phyloP scores from a whole-genome alignment of 192 early-diverging fungal species.

The Coemansia sp. region DNA sequence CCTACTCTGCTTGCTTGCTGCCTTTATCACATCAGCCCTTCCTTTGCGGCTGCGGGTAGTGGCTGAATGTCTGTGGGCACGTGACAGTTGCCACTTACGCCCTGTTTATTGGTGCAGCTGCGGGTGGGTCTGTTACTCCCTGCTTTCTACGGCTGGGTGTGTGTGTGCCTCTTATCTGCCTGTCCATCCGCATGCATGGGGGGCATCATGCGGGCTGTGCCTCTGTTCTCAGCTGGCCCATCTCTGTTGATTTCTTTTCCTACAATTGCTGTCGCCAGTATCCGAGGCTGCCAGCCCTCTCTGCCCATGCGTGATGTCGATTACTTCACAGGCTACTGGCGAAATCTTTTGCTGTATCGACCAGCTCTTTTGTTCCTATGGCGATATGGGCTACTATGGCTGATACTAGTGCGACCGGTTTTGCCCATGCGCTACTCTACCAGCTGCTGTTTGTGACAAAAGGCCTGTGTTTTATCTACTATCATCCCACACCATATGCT shows the following conservation, averaged over 20 bases:
- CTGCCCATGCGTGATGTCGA: too few species aligned
- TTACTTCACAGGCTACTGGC: too few species aligned
- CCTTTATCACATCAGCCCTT: too few species aligned
- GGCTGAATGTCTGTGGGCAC: constrained; percentile 15
- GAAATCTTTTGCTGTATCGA: too few species aligned
- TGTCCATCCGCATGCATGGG: background rate
- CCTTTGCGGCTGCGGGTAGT: constrained; percentile 1
- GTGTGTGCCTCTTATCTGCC: background rate
- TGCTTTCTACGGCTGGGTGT: background rate
- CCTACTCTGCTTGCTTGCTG: too few species aligned
- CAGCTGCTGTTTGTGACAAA: background rate
- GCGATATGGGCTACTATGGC: too few species aligned
- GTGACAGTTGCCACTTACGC: constrained; percentile 3
- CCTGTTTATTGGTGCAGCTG: background rate
- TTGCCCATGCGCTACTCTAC: background rate
- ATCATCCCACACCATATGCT: too few species aligned
- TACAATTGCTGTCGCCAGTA: background rate
- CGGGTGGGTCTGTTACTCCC: background rate
- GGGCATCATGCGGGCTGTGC: constrained; percentile 16
- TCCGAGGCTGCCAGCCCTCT: background rate
- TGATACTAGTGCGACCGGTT: too few species aligned
- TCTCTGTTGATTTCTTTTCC: constrained; percentile 1
- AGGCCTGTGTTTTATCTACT: background rate
- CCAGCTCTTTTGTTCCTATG: too few species aligned
- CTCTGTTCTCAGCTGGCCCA: background rate